Base-by-base conservation (phyloP, 768 basidiomycete genomes). In the Leccinum truebloodii region DNA sequence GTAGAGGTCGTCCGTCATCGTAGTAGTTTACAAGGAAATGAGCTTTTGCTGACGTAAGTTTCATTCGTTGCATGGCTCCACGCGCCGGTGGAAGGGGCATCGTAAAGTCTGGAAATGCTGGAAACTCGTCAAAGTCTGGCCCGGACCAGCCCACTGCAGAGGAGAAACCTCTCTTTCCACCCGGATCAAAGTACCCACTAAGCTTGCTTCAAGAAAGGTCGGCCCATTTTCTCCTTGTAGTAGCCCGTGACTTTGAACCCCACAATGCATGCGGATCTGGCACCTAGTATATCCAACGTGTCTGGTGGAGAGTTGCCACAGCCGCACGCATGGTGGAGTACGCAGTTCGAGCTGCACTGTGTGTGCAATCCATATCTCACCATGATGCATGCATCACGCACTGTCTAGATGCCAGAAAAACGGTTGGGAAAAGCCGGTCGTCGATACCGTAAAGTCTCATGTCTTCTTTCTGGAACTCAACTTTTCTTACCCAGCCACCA, bases 91-190 rank as follows among this genome's bases (percentile, higher is more conserved):
- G 59, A 1, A 87, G 81, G 77, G 88, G 89, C 64, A 91, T 94
- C 55, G 86, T 94, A 63, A 91, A 89, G 72, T 89, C 90, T 59
- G 94, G 94, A 49, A 93, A 94, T 72, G 89, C 92, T n/a, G 92
- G 93, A 52, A 95, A 92, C 67, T 90, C 90, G 1, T 82, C 88
- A 34, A 94, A 91, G 63, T 54, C 71, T 7, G 57, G 65, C 41
- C 50, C 69, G 4, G 58, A 71, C 8, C 13, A 32, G 32, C 32
- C 32, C 32, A 32, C 32, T 32, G 32, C 63, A 32, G 75, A 73
- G 62, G 83, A 83, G 35, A 84, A 83, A 58, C 82, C 88, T 1
- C 75, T 95, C 37, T 95, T 95, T 68, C 92, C 92, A 44, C 79
- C 85, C 13, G 93, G 93, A 20, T 95, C 83, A 63, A 96, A 97